phyloP scores from a whole-genome alignment of 2,329 filamentous ascomycete species.

The Sphaerulina populicola region DNA sequence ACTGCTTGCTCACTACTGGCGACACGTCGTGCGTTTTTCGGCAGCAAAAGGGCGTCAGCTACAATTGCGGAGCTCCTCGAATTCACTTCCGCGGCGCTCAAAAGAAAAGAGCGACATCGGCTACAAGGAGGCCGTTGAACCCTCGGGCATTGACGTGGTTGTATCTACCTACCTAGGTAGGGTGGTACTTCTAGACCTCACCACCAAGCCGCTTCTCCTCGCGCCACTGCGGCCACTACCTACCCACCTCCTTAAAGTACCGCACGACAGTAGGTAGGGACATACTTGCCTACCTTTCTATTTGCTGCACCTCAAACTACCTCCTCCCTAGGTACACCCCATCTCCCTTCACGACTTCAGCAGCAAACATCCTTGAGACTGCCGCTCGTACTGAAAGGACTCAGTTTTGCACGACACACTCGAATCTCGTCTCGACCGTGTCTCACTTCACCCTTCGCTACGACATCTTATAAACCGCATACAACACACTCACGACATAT shows the following conservation, averaged over 20 bases:
- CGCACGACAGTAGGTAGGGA: too few species aligned
- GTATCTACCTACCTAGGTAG: too few species aligned
- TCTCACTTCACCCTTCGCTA: neutral
- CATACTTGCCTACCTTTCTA: too few species aligned
- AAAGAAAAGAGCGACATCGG: neutral
- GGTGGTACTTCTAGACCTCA: neutral
- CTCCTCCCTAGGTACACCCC: neutral
- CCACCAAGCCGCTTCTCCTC: neutral
- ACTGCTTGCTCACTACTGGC: too few species aligned
- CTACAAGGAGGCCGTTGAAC: neutral
- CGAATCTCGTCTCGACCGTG: neutral
- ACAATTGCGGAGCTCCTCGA: neutral
- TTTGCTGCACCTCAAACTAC: neutral
- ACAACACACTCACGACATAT: conserved; percentile 6
- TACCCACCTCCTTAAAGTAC: neutral
- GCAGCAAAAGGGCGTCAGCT: neutral
- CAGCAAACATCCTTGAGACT: neutral
- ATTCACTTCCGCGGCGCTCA: neutral
- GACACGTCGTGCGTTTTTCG: too few species aligned
- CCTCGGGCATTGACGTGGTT: neutral
- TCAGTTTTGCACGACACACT: neutral
- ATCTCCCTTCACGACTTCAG: neutral
- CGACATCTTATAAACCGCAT: conserved; percentile 1
- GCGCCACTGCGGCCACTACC: neutral
- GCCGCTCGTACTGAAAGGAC: neutral